These are phyloP conservation scores for Fragilaria crotonensis DNA, from an alignment of 108 stramenopile genomes.

Conservation along the genomic window DNA sequence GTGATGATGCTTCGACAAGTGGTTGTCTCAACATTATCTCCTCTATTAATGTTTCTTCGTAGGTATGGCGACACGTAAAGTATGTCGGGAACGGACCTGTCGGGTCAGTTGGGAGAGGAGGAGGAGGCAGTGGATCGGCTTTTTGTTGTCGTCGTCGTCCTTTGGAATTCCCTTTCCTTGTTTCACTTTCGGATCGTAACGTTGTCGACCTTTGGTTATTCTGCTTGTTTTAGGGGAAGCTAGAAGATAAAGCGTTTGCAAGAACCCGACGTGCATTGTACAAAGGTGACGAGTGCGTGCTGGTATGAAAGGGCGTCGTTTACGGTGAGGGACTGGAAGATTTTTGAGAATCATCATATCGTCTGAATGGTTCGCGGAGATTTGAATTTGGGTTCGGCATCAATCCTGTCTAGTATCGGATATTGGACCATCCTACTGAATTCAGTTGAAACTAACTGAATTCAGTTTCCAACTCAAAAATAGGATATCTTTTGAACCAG, in stretches of 20 bases:
- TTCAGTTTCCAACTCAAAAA: too few species aligned
- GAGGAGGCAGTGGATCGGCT: conserved; percentile 1
- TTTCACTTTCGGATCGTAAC: neutral
- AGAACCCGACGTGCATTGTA: neutral
- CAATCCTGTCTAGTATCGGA: too few species aligned
- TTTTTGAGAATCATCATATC: too few species aligned
- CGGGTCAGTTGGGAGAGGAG: conserved; percentile 21
- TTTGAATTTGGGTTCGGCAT: too few species aligned
- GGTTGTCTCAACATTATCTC: conserved; percentile 12
- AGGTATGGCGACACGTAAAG: conserved; percentile 48
- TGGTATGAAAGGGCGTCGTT: too few species aligned
- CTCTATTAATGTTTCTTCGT: conserved; percentile 39
- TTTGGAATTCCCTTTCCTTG: neutral
- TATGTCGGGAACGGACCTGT: conserved; percentile 28
- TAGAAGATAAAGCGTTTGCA: neutral
- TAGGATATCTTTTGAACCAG: too few species aligned
- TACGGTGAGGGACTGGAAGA: too few species aligned
- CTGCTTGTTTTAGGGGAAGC: neutral
- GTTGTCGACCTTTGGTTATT: neutral
- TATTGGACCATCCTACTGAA: too few species aligned
- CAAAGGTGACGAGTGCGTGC: too few species aligned
- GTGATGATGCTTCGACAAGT: conserved; percentile 12
- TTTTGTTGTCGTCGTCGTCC: too few species aligned
- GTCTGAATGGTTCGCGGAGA: too few species aligned
- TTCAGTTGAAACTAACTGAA: too few species aligned